These are phyloP conservation scores for Talaromyces piceae DNA, from an alignment of 2,329 filamentous ascomycete species.

Conservation along the genomic window DNA sequence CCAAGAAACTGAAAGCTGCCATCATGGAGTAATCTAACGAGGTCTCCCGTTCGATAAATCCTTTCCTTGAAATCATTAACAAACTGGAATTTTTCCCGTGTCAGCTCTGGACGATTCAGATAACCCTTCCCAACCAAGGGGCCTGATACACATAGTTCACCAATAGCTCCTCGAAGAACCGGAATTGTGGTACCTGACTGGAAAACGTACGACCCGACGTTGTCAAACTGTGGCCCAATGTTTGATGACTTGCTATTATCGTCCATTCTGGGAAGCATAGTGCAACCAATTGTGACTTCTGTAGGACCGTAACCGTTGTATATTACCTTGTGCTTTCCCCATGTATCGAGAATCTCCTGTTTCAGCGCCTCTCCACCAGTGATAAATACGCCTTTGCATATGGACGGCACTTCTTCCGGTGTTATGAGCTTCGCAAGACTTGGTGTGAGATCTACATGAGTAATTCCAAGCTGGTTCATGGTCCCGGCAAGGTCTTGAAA, in stretches of 20 bases:
- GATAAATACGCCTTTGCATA: constrained; percentile 82
- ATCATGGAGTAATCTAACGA: constrained; percentile 74
- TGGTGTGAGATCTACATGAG: constrained; percentile 86
- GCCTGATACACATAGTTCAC: constrained; percentile 83
- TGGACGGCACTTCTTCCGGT: constrained; percentile 70
- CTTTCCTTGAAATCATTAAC: constrained; percentile 51
- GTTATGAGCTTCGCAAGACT: constrained; percentile 72
- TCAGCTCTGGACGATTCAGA: constrained; percentile 71
- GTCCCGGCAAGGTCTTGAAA: constrained; percentile 72
- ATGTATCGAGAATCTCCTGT: constrained; percentile 78
- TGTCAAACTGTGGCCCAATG: constrained; percentile 78
- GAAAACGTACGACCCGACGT: constrained; percentile 78
- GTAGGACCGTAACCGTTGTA: constrained; percentile 93
- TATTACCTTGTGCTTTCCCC: constrained; percentile 72
- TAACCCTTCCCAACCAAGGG: constrained; percentile 86
- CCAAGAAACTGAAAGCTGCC: constrained; percentile 81
- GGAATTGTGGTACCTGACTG: constrained; percentile 60
- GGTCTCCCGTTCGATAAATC: constrained; percentile 81
- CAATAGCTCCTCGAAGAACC: constrained; percentile 69
- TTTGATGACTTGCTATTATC: constrained; percentile 73
- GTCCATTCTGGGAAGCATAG: constrained; percentile 78
- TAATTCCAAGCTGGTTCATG: constrained; percentile 66
- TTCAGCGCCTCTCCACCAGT: constrained; percentile 84
- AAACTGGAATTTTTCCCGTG: constrained; percentile 64
- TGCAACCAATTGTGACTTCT: constrained; percentile 86